Percentiles rank a stretch among this genome's conserved stretches.
Evolutionary conservation across 169 alveolate species (phyloP).

Genomic region (Pseudocohnilembus persalinus): DNA sequence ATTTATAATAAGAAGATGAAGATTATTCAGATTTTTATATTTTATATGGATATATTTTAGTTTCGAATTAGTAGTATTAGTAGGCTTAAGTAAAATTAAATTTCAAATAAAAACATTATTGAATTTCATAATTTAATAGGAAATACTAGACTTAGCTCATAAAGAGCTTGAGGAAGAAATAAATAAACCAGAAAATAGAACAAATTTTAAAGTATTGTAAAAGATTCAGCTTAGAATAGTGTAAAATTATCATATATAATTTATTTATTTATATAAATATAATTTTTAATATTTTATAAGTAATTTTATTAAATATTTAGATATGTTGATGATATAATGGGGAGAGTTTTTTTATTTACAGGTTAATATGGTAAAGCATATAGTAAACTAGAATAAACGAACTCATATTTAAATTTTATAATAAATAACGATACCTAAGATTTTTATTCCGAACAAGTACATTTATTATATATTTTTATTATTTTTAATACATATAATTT

Average conservation of each 20-base stretch:
- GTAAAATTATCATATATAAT: neutral
- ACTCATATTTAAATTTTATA: too few species aligned
- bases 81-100: neutral
- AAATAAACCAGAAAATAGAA: neutral
- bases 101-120: neutral
- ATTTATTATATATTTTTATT: too few species aligned
- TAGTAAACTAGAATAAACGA: neutral
- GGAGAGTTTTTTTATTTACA: neutral
- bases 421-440: neutral
- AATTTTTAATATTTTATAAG: too few species aligned
- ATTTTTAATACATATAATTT: too few species aligned
- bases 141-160: neutral
- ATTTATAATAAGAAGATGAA: too few species aligned
- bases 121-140: neutral
- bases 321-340: neutral
- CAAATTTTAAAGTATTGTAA: too few species aligned
- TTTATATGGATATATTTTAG: neutral
- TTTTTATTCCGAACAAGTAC: too few species aligned
- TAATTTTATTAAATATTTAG: too few species aligned
- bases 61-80: neutral
- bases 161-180: neutral
- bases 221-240: neutral
- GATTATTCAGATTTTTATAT: neutral
- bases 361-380: neutral
- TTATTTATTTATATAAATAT: too few species aligned